Conservation (phyloP, 78 protist species). For the Guillardia theta region DNA sequence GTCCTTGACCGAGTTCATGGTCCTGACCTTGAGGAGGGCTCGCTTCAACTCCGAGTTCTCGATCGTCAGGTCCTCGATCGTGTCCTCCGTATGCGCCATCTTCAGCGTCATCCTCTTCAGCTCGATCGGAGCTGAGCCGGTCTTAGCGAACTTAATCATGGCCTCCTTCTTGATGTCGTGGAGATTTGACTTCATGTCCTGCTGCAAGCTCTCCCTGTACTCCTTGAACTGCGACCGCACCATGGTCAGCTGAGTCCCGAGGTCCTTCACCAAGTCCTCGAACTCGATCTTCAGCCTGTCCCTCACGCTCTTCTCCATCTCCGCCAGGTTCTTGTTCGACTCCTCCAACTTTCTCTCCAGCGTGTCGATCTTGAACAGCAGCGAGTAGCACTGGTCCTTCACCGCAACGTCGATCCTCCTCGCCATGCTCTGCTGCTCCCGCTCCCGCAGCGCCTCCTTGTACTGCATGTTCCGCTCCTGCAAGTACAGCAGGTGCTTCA, state of each 20-base stretch:
- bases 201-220: slow-evolving; percentile 11
- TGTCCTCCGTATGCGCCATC: slow-evolving; percentile 27
- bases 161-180: neutral
- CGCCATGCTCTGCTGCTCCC: neutral
- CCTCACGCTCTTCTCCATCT: neutral
- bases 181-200: slow-evolving; percentile 15
- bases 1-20: slow-evolving; percentile 31
- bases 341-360: neutral
- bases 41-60: slow-evolving; percentile 32
- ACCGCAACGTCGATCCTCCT: neutral
- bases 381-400: neutral
- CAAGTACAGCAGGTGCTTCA: neutral
- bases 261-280: neutral
- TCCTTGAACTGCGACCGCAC: slow-evolving; percentile 2
- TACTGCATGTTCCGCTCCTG: neutral
- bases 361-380: neutral
- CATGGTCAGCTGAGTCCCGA: neutral
- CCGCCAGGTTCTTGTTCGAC: neutral
- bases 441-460: slow-evolving; percentile 3
- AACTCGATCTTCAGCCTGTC: neutral
- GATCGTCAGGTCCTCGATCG: slow-evolving; percentile 32
- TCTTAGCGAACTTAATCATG: neutral
- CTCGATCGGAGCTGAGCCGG: neutral
- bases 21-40: slow-evolving; percentile 10
- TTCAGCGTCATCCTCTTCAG: slow-evolving; percentile 3